Evolutionary conservation across 805 yeast species (phyloP).

Genomic region (Nakazawaea anatomiae): DNA sequence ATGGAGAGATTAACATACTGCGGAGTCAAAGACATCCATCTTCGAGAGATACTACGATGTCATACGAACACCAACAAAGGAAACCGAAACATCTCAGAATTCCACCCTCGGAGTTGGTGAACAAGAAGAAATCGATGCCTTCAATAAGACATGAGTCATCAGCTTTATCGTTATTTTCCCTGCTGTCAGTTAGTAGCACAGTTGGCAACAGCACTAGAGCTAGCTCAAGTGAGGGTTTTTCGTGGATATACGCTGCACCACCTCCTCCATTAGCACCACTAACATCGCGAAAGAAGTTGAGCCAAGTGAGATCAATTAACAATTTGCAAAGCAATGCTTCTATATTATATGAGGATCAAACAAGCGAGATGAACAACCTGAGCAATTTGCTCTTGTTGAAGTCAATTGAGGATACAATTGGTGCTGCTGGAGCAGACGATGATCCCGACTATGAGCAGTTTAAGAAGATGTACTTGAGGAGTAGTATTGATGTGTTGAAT

Average conservation of each 20-base stretch:
- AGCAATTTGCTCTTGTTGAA: neutral
- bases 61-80: no score
- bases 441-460: slow-evolving; percentile 7
- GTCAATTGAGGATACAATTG: slow-evolving; percentile 6
- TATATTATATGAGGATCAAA: neutral
- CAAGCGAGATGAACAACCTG: no score
- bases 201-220: no score
- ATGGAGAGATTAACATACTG: neutral
- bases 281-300: neutral
- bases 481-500: neutral
- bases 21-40: neutral
- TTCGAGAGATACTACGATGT: neutral
- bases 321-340: neutral
- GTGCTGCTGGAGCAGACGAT: slow-evolving; percentile 2
- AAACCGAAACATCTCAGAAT: neutral
- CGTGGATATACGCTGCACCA: no score
- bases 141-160: neutral
- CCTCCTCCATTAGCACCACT: neutral
- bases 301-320: neutral
- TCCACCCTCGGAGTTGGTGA: neutral
- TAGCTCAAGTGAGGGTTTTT: no score
- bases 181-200: neutral
- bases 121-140: neutral
- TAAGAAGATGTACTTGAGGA: slow-evolving; percentile 1
- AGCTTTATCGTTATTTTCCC: neutral